Percentiles rank a stretch among this genome's conserved stretches.
These are phyloP conservation scores for Juncus effusus DNA, from an alignment of 176 grass and related monocot genomes.

Conservation along the genomic window DNA sequence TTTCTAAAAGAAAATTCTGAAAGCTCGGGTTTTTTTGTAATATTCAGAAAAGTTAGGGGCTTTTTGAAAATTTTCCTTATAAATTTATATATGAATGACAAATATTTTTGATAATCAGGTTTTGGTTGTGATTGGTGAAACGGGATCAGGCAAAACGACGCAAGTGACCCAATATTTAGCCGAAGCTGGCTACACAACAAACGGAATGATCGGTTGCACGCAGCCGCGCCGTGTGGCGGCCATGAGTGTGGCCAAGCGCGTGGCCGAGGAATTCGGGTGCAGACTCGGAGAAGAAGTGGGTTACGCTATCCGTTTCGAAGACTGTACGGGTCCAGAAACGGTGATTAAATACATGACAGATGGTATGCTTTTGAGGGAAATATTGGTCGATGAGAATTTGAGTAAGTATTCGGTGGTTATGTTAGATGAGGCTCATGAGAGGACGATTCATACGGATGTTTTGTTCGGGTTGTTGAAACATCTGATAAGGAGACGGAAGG, in stretches of 20 bases:
- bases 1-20: no score
- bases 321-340: slow-evolving; percentile 82
- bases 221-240: slow-evolving; percentile 92
- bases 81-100: no score
- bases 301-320: slow-evolving; percentile 94
- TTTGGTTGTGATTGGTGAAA: slow-evolving; percentile 92
- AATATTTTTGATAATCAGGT: slow-evolving; percentile 7
- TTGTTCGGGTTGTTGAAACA: slow-evolving; percentile 89
- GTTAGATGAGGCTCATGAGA: slow-evolving; percentile 98
- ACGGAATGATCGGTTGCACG: slow-evolving; percentile 93
- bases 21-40: no score
- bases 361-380: slow-evolving; percentile 93
- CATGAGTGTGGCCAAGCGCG: slow-evolving; percentile 91
- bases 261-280: slow-evolving; percentile 93
- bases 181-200: slow-evolving; percentile 84
- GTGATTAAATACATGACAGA: slow-evolving; percentile 99
- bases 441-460: slow-evolving; percentile 89
- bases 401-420: slow-evolving; percentile 91
- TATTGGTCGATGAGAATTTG: slow-evolving; percentile 87
- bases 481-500: slow-evolving; percentile 79
- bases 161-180: slow-evolving; percentile 93
- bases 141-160: slow-evolving; percentile 93
- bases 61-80: no score
- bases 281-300: slow-evolving; percentile 88
- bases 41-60: no score